Conservation (phyloP, 345 rosid genomes). For the Eucalyptus regnans region DNA sequence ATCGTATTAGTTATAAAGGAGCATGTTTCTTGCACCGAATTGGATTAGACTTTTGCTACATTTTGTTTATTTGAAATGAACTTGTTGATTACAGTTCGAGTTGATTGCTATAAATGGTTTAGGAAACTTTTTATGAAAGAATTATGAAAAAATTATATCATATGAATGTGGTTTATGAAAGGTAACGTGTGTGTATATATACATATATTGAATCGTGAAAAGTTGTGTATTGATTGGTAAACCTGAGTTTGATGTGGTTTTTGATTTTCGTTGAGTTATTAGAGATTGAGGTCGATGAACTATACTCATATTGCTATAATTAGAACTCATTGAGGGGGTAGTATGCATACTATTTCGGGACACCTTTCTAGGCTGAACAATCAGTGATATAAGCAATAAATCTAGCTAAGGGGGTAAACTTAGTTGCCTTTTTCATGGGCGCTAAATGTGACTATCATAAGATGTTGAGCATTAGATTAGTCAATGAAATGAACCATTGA, state of each 20-base stretch:
- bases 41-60: not conserved
- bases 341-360: not conserved
- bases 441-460: not conserved
- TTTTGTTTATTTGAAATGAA: not conserved
- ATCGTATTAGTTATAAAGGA: not conserved
- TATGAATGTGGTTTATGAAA: not conserved
- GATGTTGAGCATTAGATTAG: not conserved
- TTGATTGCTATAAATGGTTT: not conserved
- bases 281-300: not conserved
- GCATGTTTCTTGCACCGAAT: no score
- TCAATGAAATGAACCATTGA: not conserved
- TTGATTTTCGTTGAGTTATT: not conserved
- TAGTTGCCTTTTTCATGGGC: not conserved
- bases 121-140: no score
- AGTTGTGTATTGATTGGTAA: not conserved
- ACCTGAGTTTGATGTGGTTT: not conserved
- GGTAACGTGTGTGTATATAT: not conserved
- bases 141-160: not conserved
- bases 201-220: not conserved
- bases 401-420: not conserved
- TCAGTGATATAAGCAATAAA: rapidly evolving
- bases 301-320: no score
- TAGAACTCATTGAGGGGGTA: not conserved
- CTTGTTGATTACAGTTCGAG: not conserved
- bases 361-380: rapidly evolving